Evolutionary conservation across 164 flowering plant genomes (phyloP), one percentile per base, ranked within the genome.

Genomic region (Stephania japonica): DNA sequence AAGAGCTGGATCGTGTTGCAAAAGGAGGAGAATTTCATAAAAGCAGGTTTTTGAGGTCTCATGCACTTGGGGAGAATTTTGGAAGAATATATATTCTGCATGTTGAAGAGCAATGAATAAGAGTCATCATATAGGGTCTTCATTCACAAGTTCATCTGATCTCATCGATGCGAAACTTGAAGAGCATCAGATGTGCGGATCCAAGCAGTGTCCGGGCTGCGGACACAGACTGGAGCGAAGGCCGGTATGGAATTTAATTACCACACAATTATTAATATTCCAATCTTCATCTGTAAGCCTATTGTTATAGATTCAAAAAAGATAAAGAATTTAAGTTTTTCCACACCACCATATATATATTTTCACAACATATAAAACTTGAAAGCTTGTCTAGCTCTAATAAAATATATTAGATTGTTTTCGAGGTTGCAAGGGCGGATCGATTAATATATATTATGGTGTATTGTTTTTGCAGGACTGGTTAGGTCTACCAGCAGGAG

Each of bases 401-500:
- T n/a, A n/a, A n/a, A n/a, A n/a, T n/a, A n/a, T n/a, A n/a, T n/a
- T 27, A 27, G 1, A 32, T 32, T 4, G 38, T 32, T 42, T 26
- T 38, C 76, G 42, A 63, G 19, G 16, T 71, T 73, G 65, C n/a
- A 21, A 74, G 50, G n/a, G 38, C 4, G 38, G 38, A 32, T 32
- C 38, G 38, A 32, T 32, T 32, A 32, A 32, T 32, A 32, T 32
- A 32, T 32, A 32, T 32, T 32, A 32, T 32, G 38, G 38, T 32
- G 38, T 32, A 32, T 32, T 32, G 4, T 32, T 32, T 71, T 56
- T 75, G 77, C 81, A 92, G 98, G 94, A 89, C 47, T 92, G 98
- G 98, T 83, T 92, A 77, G 98, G 98, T 79, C 85, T 92, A 77
- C 98, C 98, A 74, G 98, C 98, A 47, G 98, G 98, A 73, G 98